These are phyloP conservation scores for Maudiozyma saulgeensis DNA, from an alignment of 805 yeast genomes.

Conservation along the genomic window DNA sequence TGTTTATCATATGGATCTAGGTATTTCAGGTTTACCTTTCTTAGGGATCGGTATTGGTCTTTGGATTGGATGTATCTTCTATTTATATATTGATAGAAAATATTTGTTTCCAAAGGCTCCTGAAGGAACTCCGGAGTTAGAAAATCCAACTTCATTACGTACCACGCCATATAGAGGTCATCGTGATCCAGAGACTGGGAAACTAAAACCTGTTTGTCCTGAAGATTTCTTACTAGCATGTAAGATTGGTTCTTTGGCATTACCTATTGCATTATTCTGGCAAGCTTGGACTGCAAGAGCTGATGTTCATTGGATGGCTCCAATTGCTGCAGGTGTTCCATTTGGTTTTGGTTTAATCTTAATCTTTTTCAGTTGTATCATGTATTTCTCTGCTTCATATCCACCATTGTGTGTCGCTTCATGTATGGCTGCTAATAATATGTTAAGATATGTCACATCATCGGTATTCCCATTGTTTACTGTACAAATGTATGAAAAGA, in stretches of 20 bases:
- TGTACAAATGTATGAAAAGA: conserved; percentile 65
- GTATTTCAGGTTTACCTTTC: conserved; percentile 61
- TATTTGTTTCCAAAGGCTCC: conserved; percentile 47
- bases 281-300: conserved; percentile 64
- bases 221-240: conserved; percentile 52
- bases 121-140: conserved; percentile 45
- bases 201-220: conserved; percentile 45
- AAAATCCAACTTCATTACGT: conserved; percentile 29
- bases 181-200: conserved; percentile 39
- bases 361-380: conserved; percentile 59
- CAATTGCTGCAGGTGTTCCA: conserved; percentile 67
- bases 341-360: conserved; percentile 67
- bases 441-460: conserved; percentile 64
- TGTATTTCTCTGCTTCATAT: conserved; percentile 60
- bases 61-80: conserved; percentile 43
- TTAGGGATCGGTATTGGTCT: conserved; percentile 66
- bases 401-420: conserved; percentile 75
- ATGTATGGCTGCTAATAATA: conserved; percentile 83
- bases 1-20: conserved; percentile 47
- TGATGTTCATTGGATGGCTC: conserved; percentile 65
- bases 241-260: conserved; percentile 55
- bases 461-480: conserved; percentile 83
- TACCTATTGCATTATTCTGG: conserved; percentile 71
- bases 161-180: conserved; percentile 35
- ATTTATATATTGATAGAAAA: conserved; percentile 39